Conservation (phyloP, 1,139 yeast species). For the Fermentozyma sake region DNA sequence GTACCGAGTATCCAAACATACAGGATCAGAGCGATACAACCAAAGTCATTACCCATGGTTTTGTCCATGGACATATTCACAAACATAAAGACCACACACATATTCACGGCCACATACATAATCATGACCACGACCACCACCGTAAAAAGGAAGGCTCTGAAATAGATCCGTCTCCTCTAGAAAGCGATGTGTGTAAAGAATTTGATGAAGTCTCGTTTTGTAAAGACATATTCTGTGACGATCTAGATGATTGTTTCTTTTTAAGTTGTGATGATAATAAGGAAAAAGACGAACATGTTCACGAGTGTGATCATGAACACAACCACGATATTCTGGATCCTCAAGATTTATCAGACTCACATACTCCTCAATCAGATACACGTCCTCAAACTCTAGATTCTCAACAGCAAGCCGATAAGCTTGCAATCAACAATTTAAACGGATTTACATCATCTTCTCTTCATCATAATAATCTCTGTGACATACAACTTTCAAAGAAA, state of each 20-base stretch:
- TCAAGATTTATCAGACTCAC: too few species aligned
- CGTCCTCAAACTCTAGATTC: too few species aligned
- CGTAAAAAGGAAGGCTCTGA: constrained; percentile 1
- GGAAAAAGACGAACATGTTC: neutral
- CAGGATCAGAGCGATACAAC: too few species aligned
- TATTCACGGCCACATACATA: constrained; percentile 67
- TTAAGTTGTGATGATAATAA: constrained; percentile 25
- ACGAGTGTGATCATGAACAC: too few species aligned
- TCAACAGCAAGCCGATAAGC: too few species aligned
- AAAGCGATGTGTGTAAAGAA: constrained; percentile 19
- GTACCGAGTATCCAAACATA: too few species aligned
- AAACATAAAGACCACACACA: constrained; percentile 60
- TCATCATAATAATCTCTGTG: constrained; percentile 29
- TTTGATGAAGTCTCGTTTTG: constrained; percentile 33
- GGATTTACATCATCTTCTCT: neutral
- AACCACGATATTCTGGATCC: too few species aligned
- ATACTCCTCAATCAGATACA: too few species aligned
- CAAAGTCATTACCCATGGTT: constrained; percentile 39
- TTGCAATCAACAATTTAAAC: too few species aligned
- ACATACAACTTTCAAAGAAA: constrained; percentile 18
- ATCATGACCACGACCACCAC: constrained; percentile 32
- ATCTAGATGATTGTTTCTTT: constrained; percentile 43
- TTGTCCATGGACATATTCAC: constrained; percentile 68
- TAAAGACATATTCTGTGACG: constrained; percentile 42
- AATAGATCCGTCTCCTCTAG: too few species aligned